phyloP scores from a whole-genome alignment of 306 rosid species.

The Vigna unguiculata region DNA sequence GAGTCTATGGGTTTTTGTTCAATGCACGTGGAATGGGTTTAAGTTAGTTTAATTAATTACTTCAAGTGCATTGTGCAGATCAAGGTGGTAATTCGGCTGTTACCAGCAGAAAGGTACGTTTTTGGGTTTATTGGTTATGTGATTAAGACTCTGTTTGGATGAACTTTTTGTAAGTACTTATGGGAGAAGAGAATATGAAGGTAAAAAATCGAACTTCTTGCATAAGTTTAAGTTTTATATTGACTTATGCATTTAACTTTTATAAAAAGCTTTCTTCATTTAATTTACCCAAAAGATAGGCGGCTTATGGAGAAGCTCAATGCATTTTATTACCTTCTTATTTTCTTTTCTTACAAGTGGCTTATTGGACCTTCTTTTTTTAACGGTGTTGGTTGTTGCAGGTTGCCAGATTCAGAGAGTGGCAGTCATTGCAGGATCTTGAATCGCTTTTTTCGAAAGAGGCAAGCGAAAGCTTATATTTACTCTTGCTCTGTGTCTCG shows the following conservation, averaged over 20 bases:
- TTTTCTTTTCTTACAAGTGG: not conserved
- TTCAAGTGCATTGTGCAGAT: constrained; percentile 63
- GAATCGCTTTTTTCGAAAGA: constrained; percentile 78
- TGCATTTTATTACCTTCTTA: not conserved
- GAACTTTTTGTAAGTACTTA: not conserved
- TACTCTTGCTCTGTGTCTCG: constrained; percentile 19
- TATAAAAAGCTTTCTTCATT: not conserved
- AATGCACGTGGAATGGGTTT: not conserved
- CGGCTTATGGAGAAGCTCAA: not conserved
- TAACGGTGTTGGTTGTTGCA: constrained; percentile 47
- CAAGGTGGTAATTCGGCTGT: constrained; percentile 47
- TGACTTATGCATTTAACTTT: not conserved
- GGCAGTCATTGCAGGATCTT: constrained; percentile 65
- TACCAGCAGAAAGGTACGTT: constrained; percentile 59
- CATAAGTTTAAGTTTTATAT: not conserved
- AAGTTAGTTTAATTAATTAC: constrained; percentile 23
- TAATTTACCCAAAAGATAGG: not conserved
- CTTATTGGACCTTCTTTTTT: not conserved
- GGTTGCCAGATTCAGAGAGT: constrained; percentile 75
- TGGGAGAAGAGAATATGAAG: not conserved
- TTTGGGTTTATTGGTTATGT: constrained; percentile 27
- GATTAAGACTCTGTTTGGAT: not conserved
- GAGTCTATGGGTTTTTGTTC: constrained; percentile 21
- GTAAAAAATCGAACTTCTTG: not conserved
- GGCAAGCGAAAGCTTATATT: constrained; percentile 59